Percentiles rank a stretch among this genome's conserved stretches.
Evolutionary conservation across 768 basidiomycete genomes (phyloP).

Genomic region (Tephrocybe sp.): DNA sequence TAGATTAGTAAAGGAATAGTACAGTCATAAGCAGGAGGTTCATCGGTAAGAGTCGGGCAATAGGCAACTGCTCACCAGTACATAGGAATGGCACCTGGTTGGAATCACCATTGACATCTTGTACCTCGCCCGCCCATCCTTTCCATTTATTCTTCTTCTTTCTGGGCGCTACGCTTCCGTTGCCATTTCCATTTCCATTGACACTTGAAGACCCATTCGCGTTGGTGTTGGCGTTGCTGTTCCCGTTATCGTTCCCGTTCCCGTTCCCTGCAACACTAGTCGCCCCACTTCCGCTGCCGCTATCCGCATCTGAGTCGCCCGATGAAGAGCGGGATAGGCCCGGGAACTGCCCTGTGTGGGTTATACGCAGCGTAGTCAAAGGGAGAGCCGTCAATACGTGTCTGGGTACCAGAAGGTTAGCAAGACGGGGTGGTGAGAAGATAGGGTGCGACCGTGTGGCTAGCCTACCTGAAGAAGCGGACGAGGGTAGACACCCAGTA

Average conservation of each 20-base stretch:
- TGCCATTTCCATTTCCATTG: constrained; percentile 12
- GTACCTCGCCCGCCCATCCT: constrained; percentile 73
- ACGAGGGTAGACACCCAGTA: constrained; percentile 84
- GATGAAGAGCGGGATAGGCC: constrained; percentile 34
- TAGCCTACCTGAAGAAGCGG: constrained; percentile 74
- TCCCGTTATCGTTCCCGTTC: constrained; percentile 1
- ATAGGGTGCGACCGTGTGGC: not conserved
- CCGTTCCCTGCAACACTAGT: not conserved
- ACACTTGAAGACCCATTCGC: not conserved
- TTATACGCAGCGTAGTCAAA: constrained; percentile 44
- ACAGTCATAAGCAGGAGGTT: not conserved
- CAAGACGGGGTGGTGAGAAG: not conserved
- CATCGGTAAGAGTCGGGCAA: not conserved
- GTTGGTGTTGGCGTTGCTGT: constrained; percentile 1
- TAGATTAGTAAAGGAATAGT: constrained; percentile 22
- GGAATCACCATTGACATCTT: constrained; percentile 30
- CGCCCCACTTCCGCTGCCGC: not conserved
- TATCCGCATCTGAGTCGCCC: constrained; percentile 20
- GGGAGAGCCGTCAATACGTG: constrained; percentile 63
- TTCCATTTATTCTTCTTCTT: constrained; percentile 54
- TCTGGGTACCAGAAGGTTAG: constrained; percentile 20
- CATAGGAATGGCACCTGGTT: constrained; percentile 29
- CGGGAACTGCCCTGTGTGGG: constrained; percentile 41
- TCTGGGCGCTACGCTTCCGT: constrained; percentile 23
- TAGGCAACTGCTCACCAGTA: constrained; percentile 33